These are phyloP conservation scores for Sarocladiaceae sp. DNA, from an alignment of 2,329 filamentous ascomycete genomes.

Conservation along the genomic window DNA sequence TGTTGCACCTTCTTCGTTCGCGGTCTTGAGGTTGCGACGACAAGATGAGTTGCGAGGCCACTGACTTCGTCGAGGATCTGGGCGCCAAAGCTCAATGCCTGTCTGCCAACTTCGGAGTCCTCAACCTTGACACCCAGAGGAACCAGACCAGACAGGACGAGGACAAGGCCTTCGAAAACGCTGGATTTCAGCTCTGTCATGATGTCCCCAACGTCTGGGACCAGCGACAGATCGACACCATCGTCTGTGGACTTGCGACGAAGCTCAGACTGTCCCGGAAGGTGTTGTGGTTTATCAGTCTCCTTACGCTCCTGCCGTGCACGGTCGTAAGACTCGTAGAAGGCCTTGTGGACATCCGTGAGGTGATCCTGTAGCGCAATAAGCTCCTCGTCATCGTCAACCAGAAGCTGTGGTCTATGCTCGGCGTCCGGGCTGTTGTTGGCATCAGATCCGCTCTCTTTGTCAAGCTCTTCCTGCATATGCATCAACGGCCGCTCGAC, in stretches of 20 bases:
- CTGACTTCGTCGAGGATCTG: slow-evolving; percentile 50
- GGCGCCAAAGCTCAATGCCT: slow-evolving; percentile 82
- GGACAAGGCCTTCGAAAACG: slow-evolving; percentile 66
- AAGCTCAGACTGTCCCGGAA: slow-evolving; percentile 26
- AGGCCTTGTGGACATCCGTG: slow-evolving; percentile 66
- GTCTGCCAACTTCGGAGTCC: slow-evolving; percentile 78
- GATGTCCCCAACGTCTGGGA: slow-evolving; percentile 83
- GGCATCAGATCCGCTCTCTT: slow-evolving; percentile 49
- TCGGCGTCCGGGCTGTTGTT: slow-evolving; percentile 12
- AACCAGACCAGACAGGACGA: slow-evolving; percentile 88
- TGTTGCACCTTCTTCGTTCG: slow-evolving; percentile 88
- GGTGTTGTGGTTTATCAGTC: slow-evolving; percentile 24
- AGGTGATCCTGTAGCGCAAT: slow-evolving; percentile 70
- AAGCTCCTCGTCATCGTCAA: slow-evolving; percentile 83
- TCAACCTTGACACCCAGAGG: slow-evolving; percentile 74
- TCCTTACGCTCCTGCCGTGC: slow-evolving; percentile 31
- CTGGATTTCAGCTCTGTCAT: slow-evolving; percentile 73
- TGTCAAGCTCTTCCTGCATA: slow-evolving; percentile 85
- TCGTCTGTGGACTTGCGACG: slow-evolving; percentile 30
- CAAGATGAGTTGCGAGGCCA: slow-evolving; percentile 63
- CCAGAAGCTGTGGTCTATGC: slow-evolving; percentile 67
- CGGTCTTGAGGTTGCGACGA: slow-evolving; percentile 62
- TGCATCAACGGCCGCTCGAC: slow-evolving; percentile 84
- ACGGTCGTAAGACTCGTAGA: slow-evolving; percentile 77
- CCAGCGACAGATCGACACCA: slow-evolving; percentile 39